Conservation (phyloP, 257 asterid species). For the Nemophila menziesii region DNA sequence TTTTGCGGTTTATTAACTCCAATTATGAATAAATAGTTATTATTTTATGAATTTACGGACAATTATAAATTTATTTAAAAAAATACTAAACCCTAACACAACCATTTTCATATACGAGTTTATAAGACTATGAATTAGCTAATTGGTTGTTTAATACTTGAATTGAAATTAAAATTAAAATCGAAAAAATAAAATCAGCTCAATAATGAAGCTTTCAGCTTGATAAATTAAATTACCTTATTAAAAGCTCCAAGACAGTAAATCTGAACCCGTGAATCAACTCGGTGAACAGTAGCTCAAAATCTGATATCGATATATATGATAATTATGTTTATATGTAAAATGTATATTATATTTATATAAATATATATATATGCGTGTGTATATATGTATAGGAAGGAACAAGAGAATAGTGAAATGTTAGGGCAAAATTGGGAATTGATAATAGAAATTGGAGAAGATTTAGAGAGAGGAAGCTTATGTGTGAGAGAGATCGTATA, state of each 20-base stretch:
- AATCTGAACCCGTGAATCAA: neutral
- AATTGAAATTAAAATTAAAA: too few relatives aligned
- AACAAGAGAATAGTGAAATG: neutral
- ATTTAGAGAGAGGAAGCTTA: slow-evolving; percentile 18
- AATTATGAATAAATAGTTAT: too few relatives aligned
- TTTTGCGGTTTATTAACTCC: neutral
- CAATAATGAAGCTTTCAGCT: neutral
- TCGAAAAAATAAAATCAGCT: neutral
- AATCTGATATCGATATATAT: neutral
- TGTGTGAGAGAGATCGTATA: slow-evolving; percentile 39
- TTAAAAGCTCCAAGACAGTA: neutral
- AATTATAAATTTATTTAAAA: too few relatives aligned
- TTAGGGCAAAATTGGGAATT: slow-evolving; percentile 5
- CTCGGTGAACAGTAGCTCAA: neutral
- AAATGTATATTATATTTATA: slow-evolving; percentile 1
- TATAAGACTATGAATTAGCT: neutral
- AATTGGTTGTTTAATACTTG: neutral
- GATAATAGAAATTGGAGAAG: slow-evolving; percentile 5
- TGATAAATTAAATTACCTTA: neutral
- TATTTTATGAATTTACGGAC: neutral
- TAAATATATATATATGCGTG: slow-evolving; percentile 9
- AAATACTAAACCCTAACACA: neutral
- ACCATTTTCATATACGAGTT: neutral
- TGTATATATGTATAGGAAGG: slow-evolving; percentile 6
- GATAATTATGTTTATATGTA: too few relatives aligned